These are phyloP conservation scores for Babesia ovis DNA, from an alignment of 169 alveolate genomes.

Conservation along the genomic window DNA sequence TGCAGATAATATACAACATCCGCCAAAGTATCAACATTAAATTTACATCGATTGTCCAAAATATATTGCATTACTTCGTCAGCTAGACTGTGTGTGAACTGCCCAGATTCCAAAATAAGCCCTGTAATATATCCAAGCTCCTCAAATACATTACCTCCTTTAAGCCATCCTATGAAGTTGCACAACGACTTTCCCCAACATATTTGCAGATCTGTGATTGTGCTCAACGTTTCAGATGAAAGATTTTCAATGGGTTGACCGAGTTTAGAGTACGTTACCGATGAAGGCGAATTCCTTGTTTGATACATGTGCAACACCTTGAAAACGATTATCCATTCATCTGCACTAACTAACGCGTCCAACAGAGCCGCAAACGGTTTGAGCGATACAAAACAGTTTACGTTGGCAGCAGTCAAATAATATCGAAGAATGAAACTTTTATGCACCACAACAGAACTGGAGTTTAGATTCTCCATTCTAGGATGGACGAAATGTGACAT, in stretches of 20 bases:
- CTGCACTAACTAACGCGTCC: not conserved
- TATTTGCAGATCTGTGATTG: not conserved
- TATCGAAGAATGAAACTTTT: not conserved
- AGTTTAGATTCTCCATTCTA: not conserved
- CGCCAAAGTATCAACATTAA: conserved; percentile 8
- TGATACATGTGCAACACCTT: conserved; percentile 2
- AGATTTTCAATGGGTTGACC: not conserved
- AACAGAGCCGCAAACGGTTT: not conserved
- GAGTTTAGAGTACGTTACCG: not conserved
- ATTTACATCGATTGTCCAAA: not conserved
- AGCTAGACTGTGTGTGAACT: not conserved
- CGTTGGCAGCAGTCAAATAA: conserved; percentile 2
- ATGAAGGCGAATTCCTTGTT: not conserved
- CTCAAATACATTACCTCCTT: not conserved
- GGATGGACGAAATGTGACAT: conserved; percentile 11
- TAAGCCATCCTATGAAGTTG: not conserved
- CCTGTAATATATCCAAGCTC: conserved; percentile 20
- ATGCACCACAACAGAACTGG: not conserved
- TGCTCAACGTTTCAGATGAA: not conserved
- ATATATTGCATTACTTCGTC: not conserved
- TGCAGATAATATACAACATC: conserved; percentile 38
- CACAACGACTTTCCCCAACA: not conserved
- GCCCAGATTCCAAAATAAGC: conserved; percentile 12
- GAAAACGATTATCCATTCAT: conserved; percentile 2
- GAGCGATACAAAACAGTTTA: not conserved